phyloP scores from a whole-genome alignment of 108 stramenopile species.

The Hondaea fermentalgiana region DNA sequence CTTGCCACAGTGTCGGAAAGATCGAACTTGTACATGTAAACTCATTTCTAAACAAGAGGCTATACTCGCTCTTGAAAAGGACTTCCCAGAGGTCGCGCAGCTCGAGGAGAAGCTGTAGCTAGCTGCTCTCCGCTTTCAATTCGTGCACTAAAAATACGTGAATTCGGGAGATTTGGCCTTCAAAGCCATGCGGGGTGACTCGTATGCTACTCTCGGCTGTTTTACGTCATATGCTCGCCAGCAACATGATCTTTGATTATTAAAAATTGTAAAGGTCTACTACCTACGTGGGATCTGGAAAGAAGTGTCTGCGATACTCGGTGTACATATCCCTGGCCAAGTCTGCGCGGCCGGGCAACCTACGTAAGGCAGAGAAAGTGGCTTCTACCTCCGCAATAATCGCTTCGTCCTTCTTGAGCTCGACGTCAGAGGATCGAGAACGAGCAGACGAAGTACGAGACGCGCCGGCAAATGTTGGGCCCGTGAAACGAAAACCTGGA shows the following conservation, averaged over 20 bases:
- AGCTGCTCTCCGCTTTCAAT: too few species aligned
- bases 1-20: neutral
- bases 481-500: neutral
- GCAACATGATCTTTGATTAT: too few species aligned
- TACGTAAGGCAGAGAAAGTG: neutral
- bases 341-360: neutral
- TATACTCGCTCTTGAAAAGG: neutral
- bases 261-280: too few species aligned
- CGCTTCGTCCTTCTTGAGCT: neutral
- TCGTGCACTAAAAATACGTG: too few species aligned
- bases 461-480: neutral
- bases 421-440: neutral
- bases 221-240: too few species aligned
- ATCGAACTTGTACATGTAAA: neutral
- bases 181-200: too few species aligned
- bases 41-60: neutral
- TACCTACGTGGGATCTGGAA: neutral
- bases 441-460: neutral
- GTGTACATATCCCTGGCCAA: neutral
- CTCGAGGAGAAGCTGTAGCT: too few species aligned
- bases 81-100: too few species aligned
- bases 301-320: neutral
- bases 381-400: neutral
- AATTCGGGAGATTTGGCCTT: too few species aligned
- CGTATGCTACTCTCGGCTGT: too few species aligned